Evolutionary conservation across 768 basidiomycete species (phyloP).

Genomic region (Mycena polygramma): DNA sequence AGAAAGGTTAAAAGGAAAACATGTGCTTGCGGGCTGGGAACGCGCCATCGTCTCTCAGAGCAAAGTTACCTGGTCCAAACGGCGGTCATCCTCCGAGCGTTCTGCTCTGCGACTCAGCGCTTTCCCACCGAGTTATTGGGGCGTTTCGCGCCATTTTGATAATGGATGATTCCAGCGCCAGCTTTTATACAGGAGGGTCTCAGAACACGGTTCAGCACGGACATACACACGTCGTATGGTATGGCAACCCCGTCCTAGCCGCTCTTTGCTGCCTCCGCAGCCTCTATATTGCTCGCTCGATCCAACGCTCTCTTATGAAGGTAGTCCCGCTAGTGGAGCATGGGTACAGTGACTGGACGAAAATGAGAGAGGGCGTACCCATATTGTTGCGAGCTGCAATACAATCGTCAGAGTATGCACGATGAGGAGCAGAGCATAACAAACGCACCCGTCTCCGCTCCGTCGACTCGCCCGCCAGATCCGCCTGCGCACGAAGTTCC

Average conservation of each 20-base stretch:
- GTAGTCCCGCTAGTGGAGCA: slow-evolving; percentile 20
- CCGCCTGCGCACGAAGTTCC: slow-evolving; percentile 23
- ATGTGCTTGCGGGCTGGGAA: too few species aligned
- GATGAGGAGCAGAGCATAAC: not conserved
- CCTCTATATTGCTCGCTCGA: slow-evolving; percentile 6
- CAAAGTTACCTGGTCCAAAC: too few species aligned
- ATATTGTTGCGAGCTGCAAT: slow-evolving; percentile 27
- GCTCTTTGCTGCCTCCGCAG: slow-evolving; percentile 20
- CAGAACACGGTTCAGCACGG: slow-evolving; percentile 12
- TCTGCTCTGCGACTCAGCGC: too few species aligned
- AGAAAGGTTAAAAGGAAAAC: not conserved
- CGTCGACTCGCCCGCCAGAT: slow-evolving; percentile 36
- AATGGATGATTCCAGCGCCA: not conserved
- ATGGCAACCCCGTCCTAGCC: slow-evolving; percentile 1
- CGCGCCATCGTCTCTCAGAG: too few species aligned
- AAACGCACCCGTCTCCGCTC: slow-evolving; percentile 35
- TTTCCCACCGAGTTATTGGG: not conserved
- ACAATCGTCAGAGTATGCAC: not conserved
- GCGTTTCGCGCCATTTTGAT: too few species aligned
- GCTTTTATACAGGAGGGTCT: slow-evolving; percentile 5
- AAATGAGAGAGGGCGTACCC: slow-evolving; percentile 15
- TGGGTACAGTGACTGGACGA: not conserved
- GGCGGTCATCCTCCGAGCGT: too few species aligned
- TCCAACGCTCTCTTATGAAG: slow-evolving; percentile 19
- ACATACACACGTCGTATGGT: slow-evolving; percentile 5